Conservation (phyloP, 2,329 filamentous ascomycete species). For the Trichothecium roseum region DNA sequence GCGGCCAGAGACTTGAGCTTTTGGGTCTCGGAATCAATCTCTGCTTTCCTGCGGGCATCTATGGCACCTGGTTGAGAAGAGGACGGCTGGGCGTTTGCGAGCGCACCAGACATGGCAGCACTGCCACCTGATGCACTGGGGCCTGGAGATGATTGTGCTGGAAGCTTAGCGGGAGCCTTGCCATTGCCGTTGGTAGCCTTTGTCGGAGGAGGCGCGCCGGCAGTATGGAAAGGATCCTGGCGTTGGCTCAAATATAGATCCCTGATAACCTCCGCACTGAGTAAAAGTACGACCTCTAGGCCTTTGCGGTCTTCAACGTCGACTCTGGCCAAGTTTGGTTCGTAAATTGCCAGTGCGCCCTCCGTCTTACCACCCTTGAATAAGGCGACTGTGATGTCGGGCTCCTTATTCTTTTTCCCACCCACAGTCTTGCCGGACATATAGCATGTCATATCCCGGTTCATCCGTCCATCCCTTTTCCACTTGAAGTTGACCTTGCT, state of each 20-base stretch:
- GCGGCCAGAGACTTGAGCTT: conserved; percentile 44
- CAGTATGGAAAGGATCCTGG: conserved; percentile 70
- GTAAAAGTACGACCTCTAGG: conserved; percentile 68
- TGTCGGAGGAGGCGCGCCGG: conserved; percentile 23
- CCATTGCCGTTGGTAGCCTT: neutral
- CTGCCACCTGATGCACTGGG: neutral
- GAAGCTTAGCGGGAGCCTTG: neutral
- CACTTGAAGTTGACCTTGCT: conserved; percentile 79
- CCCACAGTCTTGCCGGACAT: conserved; percentile 68
- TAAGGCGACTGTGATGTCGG: conserved; percentile 89
- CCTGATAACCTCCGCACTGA: conserved; percentile 53
- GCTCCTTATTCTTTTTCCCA: conserved; percentile 78
- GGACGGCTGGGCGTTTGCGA: conserved; percentile 17
- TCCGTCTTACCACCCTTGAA: conserved; percentile 63
- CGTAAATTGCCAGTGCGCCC: conserved; percentile 67
- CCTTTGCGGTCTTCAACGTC: conserved; percentile 94
- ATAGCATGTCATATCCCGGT: conserved; percentile 81
- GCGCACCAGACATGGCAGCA: conserved; percentile 29
- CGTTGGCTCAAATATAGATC: conserved; percentile 56
- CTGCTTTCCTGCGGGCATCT: conserved; percentile 19
- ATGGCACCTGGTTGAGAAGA: conserved; percentile 6
- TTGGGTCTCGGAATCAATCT: conserved; percentile 67
- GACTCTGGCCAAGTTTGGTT: conserved; percentile 81
- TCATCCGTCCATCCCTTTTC: conserved; percentile 78
- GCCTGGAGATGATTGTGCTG: neutral